phyloP scores from a whole-genome alignment of 306 rosid genomes.

The Trichosanthes truncata region DNA sequence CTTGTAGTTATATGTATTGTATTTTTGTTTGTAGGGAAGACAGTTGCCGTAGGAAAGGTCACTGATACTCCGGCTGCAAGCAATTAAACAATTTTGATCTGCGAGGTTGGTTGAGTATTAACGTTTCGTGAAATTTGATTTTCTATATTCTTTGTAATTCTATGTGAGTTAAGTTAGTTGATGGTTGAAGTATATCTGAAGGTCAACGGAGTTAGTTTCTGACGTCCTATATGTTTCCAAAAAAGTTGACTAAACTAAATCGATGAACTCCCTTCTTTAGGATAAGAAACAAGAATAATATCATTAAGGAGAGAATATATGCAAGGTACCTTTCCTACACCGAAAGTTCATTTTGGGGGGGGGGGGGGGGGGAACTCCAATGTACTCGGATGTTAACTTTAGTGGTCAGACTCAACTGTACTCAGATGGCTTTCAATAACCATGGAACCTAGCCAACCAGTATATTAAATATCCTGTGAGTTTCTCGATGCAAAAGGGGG shows the following conservation, averaged over 20 bases:
- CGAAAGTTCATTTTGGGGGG: not conserved
- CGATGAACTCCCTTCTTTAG: not conserved
- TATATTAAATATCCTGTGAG: not conserved
- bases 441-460: not conserved
- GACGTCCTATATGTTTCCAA: not conserved
- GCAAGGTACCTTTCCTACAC: not conserved
- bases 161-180: not conserved
- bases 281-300: not conserved
- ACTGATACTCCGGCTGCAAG: constrained; percentile 32
- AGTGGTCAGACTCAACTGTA: no score
- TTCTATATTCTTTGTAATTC: not conserved
- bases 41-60: constrained; percentile 89
- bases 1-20: constrained; percentile 4
- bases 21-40: constrained; percentile 52
- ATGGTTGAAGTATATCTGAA: not conserved
- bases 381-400: no score
- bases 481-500: not conserved
- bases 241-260: not conserved
- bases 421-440: not conserved
- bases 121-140: constrained; percentile 8
- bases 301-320: not conserved
- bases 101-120: constrained; percentile 32
- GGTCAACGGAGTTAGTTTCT: not conserved
- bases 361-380: no score
- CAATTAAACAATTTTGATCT: constrained; percentile 54